Percentiles rank a stretch among this genome's conserved stretches.
Evolutionary conservation across 805 yeast species (phyloP).

Genomic region (Candida ulmi): DNA sequence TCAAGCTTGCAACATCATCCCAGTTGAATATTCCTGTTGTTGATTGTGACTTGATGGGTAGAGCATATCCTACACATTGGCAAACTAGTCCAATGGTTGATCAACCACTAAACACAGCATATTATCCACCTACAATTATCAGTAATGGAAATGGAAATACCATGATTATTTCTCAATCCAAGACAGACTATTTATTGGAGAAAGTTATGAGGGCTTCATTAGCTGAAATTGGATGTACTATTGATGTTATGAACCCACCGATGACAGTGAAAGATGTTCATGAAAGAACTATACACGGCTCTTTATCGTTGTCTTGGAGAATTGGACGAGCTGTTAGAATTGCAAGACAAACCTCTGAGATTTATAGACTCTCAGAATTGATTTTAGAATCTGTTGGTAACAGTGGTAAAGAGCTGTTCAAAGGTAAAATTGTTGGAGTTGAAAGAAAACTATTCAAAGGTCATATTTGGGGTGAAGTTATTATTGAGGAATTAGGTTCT

Average conservation of each 20-base stretch:
- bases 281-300: conserved; percentile 23
- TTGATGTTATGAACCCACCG: conserved; percentile 26
- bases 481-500: conserved; percentile 25
- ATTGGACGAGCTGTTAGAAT: conserved; percentile 37
- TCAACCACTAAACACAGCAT: conserved; percentile 17
- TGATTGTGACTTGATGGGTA: conserved; percentile 41
- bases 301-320: conserved; percentile 40
- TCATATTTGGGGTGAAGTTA: conserved; percentile 40
- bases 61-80: conserved; percentile 41
- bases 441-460: conserved; percentile 37
- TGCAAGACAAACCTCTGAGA: conserved; percentile 32
- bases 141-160: conserved; percentile 39
- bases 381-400: conserved; percentile 36
- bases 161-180: conserved; percentile 27
- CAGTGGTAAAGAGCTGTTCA: conserved; percentile 29
- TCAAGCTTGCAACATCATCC: conserved; percentile 14
- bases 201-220: conserved; percentile 36
- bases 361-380: conserved; percentile 28
- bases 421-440: conserved; percentile 39
- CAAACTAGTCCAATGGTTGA: conserved; percentile 26
- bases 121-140: conserved; percentile 23
- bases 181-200: conserved; percentile 30
- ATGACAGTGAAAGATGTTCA: conserved; percentile 27
- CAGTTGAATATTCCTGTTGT: conserved; percentile 28
- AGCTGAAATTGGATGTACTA: conserved; percentile 37